Percentiles rank a stretch among this genome's conserved stretches.
phyloP scores from a whole-genome alignment of 1,284 basidiomycete genomes.

The Microbotryum scabiosae region DNA sequence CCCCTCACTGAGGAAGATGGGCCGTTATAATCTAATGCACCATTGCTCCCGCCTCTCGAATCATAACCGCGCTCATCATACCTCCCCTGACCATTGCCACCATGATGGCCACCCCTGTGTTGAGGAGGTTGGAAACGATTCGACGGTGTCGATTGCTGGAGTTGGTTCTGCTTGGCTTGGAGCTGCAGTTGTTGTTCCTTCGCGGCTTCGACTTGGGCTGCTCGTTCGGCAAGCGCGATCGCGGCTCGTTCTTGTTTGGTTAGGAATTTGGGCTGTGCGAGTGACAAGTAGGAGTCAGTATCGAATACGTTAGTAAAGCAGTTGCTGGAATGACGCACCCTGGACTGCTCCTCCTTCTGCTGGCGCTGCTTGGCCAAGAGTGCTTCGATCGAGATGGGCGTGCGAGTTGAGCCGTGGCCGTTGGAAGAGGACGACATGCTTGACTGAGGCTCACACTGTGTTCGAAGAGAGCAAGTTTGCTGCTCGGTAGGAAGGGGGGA shows the following conservation, averaged over 20 bases:
- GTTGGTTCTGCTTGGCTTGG: slow-evolving; percentile 52
- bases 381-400: slow-evolving; percentile 55
- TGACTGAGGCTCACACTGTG: no score
- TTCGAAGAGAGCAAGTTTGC: no score
- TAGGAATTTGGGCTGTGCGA: slow-evolving; percentile 69
- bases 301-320: no score
- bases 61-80: no score
- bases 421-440: no score
- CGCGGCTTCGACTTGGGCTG: slow-evolving; percentile 61
- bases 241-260: slow-evolving; percentile 79
- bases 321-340: slow-evolving; percentile 55
- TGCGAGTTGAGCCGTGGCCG: neutral
- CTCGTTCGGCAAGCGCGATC: slow-evolving; percentile 73
- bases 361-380: slow-evolving; percentile 74
- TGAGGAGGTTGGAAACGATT: no score
- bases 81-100: no score
- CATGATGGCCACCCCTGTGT: no score
- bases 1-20: no score
- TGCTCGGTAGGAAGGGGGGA: no score
- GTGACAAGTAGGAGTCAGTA: neutral
- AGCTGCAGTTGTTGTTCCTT: slow-evolving; percentile 54
- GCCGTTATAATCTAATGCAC: no score
- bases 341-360: slow-evolving; percentile 79
- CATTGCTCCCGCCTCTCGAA: no score
- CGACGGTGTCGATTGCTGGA: slow-evolving; percentile 48